Percentiles rank a stretch among this genome's conserved stretches.
phyloP scores from a whole-genome alignment of 352 stramenopile species.

The Globisporangium paddicum region DNA sequence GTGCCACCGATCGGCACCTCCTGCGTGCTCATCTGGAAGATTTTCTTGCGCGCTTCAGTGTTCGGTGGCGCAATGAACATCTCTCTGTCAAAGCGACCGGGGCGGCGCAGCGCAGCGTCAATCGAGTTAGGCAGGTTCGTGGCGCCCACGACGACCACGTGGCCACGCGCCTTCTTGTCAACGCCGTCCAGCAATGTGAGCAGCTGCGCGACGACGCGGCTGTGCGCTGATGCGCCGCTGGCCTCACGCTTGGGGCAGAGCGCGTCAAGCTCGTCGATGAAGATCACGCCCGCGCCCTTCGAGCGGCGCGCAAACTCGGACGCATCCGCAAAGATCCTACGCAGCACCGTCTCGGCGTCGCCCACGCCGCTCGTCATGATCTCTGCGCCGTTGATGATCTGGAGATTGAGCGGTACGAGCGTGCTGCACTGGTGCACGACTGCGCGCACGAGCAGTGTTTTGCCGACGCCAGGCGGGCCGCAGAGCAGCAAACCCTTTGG shows the following conservation, averaged over 20 bases:
- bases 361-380: slow-evolving; percentile 71
- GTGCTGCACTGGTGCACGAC: slow-evolving; percentile 53
- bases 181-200: slow-evolving; percentile 94
- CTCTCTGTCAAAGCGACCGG: slow-evolving; percentile 80
- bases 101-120: slow-evolving; percentile 63
- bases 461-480: slow-evolving; percentile 73
- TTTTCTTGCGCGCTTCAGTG: slow-evolving; percentile 34
- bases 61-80: slow-evolving; percentile 57
- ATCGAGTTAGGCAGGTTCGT: slow-evolving; percentile 95
- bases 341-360: slow-evolving; percentile 62
- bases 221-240: slow-evolving; percentile 41
- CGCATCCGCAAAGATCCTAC: slow-evolving; percentile 48
- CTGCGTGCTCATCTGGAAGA: slow-evolving; percentile 58
- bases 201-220: slow-evolving; percentile 91
- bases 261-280: slow-evolving; percentile 96
- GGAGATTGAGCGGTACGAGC: slow-evolving; percentile 42
- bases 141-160: slow-evolving; percentile 93
- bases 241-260: slow-evolving; percentile 91
- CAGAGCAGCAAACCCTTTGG: slow-evolving; percentile 70
- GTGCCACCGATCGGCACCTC: slow-evolving; percentile 31
- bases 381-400: slow-evolving; percentile 78
- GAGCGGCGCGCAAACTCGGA: slow-evolving; percentile 19
- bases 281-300: slow-evolving; percentile 71
- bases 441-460: slow-evolving; percentile 75
- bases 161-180: slow-evolving; percentile 55